Evolutionary conservation across 768 basidiomycete species (phyloP), one percentile per base, ranked within the genome.

Genomic region (Mycena polygramma): DNA sequence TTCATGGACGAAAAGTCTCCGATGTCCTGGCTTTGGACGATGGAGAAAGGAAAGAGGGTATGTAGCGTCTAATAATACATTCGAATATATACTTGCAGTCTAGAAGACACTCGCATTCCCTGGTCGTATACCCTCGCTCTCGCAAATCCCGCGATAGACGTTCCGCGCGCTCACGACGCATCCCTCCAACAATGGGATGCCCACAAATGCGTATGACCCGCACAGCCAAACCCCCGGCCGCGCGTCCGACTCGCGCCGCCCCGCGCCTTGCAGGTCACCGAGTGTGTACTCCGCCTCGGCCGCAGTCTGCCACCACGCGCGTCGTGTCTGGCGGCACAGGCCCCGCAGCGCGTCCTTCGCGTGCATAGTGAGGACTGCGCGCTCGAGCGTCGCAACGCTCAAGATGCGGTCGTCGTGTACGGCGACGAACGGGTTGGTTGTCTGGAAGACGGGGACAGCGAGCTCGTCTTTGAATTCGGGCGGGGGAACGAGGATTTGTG

Each of bases 101-200:
- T 72, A 66, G 36, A 70, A 74, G 49, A 41, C 37, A 51, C 69
- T 66, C 49, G 65, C 62, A 48, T 49, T 52, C 14, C 53, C 64
- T 5, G 60, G 60, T 36, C 35, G 54, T 2, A 73, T 36, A 1
- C 66, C 68, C 49, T 75, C 74, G 58, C 72, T 71, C 51, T 70
- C 30, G n/a, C 69, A 73, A 39, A 75, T 75, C 22, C 65, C 73
- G 35, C 82, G n/a, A 13, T 73, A 73, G 13, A 91, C 89, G 57
- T 84, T 84, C 77, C 84, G 83, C n/a, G 92, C 91, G 74, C 92
- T 92, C 22, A 86, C 86, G 15, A 94, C 93, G 77, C 94, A 95
- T 3, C 92, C 93, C 75, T 95, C 94, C 57, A 95, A 79, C 63
- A 95, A 77, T 11, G 93, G 94, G 55, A 94, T 92, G 0, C 94